Evolutionary conservation across 495 filamentous ascomycete genomes (phyloP).

Genomic region (Amphirosellinia nigrospora): DNA sequence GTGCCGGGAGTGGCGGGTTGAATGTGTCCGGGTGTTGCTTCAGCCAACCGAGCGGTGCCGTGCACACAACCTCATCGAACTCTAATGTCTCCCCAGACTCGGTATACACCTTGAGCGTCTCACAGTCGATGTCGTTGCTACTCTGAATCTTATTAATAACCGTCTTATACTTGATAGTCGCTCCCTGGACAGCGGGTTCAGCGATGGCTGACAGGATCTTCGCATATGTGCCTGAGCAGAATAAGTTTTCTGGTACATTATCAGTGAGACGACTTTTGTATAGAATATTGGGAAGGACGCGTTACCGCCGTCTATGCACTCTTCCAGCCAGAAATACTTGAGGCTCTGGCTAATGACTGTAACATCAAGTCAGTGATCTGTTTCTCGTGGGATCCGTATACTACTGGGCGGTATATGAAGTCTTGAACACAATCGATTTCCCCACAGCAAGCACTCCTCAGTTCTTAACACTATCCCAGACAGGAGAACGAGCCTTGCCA

Average conservation of each 20-base stretch:
- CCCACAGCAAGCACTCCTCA: not conserved
- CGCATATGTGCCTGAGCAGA: constrained; percentile 85
- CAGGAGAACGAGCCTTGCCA: not conserved
- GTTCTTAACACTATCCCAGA: no score
- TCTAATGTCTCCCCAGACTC: constrained; percentile 54
- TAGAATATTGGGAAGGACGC: constrained; percentile 20
- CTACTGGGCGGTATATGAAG: no score
- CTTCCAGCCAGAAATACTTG: constrained; percentile 94
- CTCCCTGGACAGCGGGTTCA: constrained; percentile 63
- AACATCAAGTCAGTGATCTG: not conserved
- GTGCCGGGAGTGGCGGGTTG: constrained; percentile 67
- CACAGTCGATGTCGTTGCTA: constrained; percentile 47
- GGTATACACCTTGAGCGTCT: constrained; percentile 60
- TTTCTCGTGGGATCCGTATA: not conserved
- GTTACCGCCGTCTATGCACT: constrained; percentile 87
- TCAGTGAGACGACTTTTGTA: constrained; percentile 10
- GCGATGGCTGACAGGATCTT: constrained; percentile 74
- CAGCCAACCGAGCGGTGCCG: constrained; percentile 86
- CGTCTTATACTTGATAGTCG: constrained; percentile 64
- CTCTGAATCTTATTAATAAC: constrained; percentile 50
- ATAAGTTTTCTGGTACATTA: constrained; percentile 72
- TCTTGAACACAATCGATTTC: not conserved
- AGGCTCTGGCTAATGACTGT: constrained; percentile 76
- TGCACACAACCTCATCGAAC: constrained; percentile 89
- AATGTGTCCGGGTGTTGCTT: constrained; percentile 78